Percentiles rank a stretch among this genome's conserved stretches.
These are phyloP conservation scores for Penicillium sp. DNA, from an alignment of 2,329 filamentous ascomycete species.

Conservation along the genomic window DNA sequence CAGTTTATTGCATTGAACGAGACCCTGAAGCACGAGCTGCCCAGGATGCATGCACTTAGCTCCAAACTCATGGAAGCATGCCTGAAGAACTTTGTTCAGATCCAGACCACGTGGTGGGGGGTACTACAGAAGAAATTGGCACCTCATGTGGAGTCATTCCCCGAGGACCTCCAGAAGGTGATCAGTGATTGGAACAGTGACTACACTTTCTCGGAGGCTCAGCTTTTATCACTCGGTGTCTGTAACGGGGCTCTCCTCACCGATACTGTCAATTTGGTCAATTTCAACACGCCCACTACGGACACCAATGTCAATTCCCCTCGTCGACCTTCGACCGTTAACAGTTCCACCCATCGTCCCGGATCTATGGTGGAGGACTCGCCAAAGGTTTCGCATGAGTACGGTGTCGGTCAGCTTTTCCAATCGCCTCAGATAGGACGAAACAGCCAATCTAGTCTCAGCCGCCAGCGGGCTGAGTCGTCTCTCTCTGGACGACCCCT, in stretches of 20 bases:
- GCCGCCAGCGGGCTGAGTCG: constrained; percentile 57
- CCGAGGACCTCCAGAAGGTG: constrained; percentile 69
- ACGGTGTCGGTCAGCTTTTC: constrained; percentile 63
- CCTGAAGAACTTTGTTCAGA: constrained; percentile 75
- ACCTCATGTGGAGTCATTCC: constrained; percentile 65
- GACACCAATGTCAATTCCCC: constrained; percentile 40
- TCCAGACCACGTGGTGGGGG: constrained; percentile 78
- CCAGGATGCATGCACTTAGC: constrained; percentile 75
- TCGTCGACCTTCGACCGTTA: constrained; percentile 50
- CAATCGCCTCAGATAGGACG: constrained; percentile 56
- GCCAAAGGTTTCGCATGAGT: constrained; percentile 64
- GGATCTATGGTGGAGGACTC: constrained; percentile 63
- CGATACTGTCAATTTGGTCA: constrained; percentile 57
- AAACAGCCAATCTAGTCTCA: constrained; percentile 29
- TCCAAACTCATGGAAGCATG: constrained; percentile 81
- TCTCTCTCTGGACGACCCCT: constrained; percentile 50
- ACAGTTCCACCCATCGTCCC: constrained; percentile 56
- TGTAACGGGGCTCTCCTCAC: constrained; percentile 68
- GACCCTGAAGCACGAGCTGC: constrained; percentile 86
- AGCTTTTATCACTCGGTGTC: constrained; percentile 68
- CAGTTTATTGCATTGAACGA: constrained; percentile 91
- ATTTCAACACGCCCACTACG: constrained; percentile 56
- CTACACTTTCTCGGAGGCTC: constrained; percentile 71
- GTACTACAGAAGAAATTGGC: constrained; percentile 82
- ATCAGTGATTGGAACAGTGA: constrained; percentile 74